Evolutionary conservation across 1,139 yeast genomes (phyloP).

Genomic region (Saccharomyces hybrid): DNA sequence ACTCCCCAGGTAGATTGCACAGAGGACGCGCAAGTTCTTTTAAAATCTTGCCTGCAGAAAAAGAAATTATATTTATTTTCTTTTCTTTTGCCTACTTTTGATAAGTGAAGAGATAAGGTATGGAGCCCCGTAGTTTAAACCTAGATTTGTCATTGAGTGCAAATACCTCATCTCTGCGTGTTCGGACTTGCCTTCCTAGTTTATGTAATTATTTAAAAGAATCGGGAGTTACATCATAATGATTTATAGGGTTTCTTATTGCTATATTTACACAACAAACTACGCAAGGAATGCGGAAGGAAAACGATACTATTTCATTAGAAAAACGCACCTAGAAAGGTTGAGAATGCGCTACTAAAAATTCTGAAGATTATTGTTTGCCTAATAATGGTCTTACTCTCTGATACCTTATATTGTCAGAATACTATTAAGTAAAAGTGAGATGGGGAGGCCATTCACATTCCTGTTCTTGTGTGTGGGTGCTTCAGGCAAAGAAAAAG

Average conservation of each 20-base stretch:
- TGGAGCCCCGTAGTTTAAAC: background rate
- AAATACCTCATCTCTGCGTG: background rate
- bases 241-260: background rate
- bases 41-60: background rate
- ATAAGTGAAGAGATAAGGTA: background rate
- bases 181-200: background rate
- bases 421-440: background rate
- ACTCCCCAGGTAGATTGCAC: background rate
- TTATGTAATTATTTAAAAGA: background rate
- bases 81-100: background rate
- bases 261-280: background rate
- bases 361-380: background rate
- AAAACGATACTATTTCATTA: background rate
- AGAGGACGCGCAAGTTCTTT: background rate
- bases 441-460: background rate
- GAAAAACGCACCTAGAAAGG: background rate
- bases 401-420: background rate
- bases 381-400: background rate
- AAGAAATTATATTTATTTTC: background rate
- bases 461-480: background rate
- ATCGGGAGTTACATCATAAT: background rate
- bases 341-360: background rate
- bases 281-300: background rate
- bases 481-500: background rate
- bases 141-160: background rate